phyloP scores from a whole-genome alignment of 805 yeast species.

The Ascoidea asiatica region DNA sequence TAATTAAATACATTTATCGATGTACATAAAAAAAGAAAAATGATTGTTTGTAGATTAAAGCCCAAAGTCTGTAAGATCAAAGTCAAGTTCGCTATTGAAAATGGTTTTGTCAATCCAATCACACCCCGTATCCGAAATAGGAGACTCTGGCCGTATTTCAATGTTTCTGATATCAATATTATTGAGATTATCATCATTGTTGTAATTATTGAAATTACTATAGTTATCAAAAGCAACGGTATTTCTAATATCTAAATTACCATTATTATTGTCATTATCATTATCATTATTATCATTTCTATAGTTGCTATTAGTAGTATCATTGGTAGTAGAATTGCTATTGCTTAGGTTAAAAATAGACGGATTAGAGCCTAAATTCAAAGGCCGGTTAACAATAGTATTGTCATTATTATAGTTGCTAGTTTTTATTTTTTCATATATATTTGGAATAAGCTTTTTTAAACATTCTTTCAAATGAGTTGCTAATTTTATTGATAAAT shows the following conservation, averaged over 20 bases:
- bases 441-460: conserved; percentile 26
- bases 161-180: not conserved
- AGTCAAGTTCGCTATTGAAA: too few species aligned
- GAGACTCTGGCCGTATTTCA: conserved; percentile 5
- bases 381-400: not conserved
- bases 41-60: too few species aligned
- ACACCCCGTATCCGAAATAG: conserved; percentile 37
- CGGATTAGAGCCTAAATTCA: not conserved
- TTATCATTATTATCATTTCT: conserved; percentile 8
- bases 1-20: too few species aligned
- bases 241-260: conserved; percentile 9
- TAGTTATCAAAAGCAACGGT: conserved; percentile 12
- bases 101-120: conserved; percentile 41
- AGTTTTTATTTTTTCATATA: conserved; percentile 23
- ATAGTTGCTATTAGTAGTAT: not conserved
- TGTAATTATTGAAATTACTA: conserved; percentile 15
- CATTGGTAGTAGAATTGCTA: not conserved
- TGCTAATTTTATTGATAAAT: conserved; percentile 31
- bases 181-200: conserved; percentile 12
- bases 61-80: too few species aligned
- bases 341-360: not conserved
- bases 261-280: conserved; percentile 16
- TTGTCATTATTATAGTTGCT: not conserved
- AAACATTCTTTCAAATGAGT: conserved; percentile 33
- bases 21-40: too few species aligned